Evolutionary conservation across 495 filamentous ascomycete species (phyloP).

Genomic region (Platismatia glauca): DNA sequence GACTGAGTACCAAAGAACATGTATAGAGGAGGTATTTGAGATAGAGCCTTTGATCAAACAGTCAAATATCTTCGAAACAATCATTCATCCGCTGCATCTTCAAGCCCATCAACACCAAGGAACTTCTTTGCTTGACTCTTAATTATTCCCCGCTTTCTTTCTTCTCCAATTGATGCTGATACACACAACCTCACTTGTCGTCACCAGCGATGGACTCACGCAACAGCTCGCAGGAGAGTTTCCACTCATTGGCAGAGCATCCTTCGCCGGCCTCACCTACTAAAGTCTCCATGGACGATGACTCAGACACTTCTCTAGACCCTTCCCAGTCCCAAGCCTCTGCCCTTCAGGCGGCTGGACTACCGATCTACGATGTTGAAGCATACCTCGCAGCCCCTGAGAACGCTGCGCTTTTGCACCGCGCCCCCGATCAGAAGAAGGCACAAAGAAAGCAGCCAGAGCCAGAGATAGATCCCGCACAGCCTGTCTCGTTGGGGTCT

Average conservation of each 20-base stretch:
- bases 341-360: slow-evolving; percentile 14
- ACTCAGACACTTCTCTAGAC: neutral
- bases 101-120: neutral
- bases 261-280: slow-evolving; percentile 4
- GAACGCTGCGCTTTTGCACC: slow-evolving; percentile 10
- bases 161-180: neutral
- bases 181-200: neutral
- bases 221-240: slow-evolving; percentile 20
- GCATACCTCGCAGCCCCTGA: slow-evolving; percentile 17
- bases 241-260: slow-evolving; percentile 20
- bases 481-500: slow-evolving; percentile 19
- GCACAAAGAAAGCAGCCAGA: neutral
- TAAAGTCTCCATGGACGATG: neutral
- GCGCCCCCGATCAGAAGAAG: neutral
- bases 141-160: neutral
- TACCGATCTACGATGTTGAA: slow-evolving; percentile 19
- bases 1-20: neutral
- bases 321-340: slow-evolving; percentile 3
- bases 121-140: neutral
- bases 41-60: neutral
- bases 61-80: neutral
- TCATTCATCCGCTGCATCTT: neutral
- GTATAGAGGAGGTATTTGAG: neutral
- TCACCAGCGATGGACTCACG: slow-evolving; percentile 13
- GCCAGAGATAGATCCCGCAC: neutral